Evolutionary conservation across 495 filamentous ascomycete genomes (phyloP).

Genomic region (Podospora didyma): DNA sequence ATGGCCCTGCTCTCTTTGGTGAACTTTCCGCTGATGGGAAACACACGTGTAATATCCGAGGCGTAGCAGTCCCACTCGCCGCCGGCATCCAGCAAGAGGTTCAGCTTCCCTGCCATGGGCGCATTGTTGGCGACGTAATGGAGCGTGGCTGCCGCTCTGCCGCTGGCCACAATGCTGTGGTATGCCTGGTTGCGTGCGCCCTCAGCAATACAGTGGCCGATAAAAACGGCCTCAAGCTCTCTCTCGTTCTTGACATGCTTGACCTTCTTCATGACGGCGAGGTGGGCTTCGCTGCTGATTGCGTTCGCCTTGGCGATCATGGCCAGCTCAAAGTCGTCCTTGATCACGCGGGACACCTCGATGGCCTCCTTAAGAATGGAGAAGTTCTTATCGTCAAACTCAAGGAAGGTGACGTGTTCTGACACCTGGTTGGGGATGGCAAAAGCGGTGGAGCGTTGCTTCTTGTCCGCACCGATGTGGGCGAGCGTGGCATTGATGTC

Average conservation of each 20-base stretch:
- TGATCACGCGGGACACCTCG: conserved; percentile 71
- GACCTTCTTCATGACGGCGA: conserved; percentile 61
- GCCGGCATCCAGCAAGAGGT: conserved; percentile 80
- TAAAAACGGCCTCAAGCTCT: conserved; percentile 76
- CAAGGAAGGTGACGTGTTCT: conserved; percentile 57
- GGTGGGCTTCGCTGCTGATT: conserved; percentile 73
- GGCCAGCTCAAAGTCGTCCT: conserved; percentile 81
- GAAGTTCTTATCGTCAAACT: conserved; percentile 59
- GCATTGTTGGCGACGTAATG: conserved; percentile 82
- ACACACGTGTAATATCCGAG: conserved; percentile 84
- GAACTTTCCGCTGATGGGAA: conserved; percentile 78
- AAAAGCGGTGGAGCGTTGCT: conserved; percentile 52
- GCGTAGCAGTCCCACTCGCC: conserved; percentile 77
- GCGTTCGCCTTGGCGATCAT: conserved; percentile 79
- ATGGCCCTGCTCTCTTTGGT: conserved; percentile 66
- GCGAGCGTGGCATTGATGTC: conserved; percentile 66
- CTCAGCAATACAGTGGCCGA: conserved; percentile 67
- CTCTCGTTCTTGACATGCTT: conserved; percentile 69
- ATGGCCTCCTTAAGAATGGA: conserved; percentile 67
- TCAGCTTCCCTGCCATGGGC: conserved; percentile 61
- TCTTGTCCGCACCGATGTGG: conserved; percentile 34
- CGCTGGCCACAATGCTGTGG: conserved; percentile 75
- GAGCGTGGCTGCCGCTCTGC: conserved; percentile 73
- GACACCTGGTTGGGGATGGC: conserved; percentile 71
- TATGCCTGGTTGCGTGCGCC: conserved; percentile 79